A percentile compares a stretch with the other conserved stretches of the same genome.
Conservation (phyloP, 2,329 filamentous ascomycete species). For the Paramyrothecium roridum region DNA sequence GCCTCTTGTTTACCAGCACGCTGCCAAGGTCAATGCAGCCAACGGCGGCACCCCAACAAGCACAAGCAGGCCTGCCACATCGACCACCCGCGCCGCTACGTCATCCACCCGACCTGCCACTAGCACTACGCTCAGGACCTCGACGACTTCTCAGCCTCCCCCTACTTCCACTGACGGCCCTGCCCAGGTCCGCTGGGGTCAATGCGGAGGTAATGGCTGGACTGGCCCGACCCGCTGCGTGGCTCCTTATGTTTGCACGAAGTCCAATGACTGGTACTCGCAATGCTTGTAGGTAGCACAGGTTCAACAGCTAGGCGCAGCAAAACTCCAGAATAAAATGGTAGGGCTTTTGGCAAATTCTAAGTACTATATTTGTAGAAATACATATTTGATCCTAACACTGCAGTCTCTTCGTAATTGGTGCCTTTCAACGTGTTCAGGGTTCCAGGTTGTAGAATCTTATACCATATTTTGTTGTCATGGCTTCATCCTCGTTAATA, state of each 20-base stretch:
- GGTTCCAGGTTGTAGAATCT: too few relatives aligned
- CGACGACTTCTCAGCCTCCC: background rate
- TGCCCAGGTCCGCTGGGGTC: background rate
- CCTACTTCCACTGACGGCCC: background rate
- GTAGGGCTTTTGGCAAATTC: too few relatives aligned
- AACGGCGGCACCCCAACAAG: background rate
- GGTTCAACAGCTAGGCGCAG: too few relatives aligned
- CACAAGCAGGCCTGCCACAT: background rate
- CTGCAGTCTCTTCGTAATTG: too few relatives aligned
- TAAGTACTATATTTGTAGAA: too few relatives aligned
- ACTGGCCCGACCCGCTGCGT: background rate
- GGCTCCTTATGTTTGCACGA: background rate
- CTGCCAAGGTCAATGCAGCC: slow-evolving; percentile 30
- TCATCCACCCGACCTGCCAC: background rate
- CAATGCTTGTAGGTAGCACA: background rate
- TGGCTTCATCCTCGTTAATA: too few relatives aligned
- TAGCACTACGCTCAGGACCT: background rate
- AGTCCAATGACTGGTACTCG: background rate
- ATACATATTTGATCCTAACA: too few relatives aligned
- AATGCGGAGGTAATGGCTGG: background rate
- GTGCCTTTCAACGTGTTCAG: too few relatives aligned
- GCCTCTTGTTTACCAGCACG: slow-evolving; percentile 40
- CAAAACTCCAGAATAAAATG: too few relatives aligned
- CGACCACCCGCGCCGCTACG: background rate
- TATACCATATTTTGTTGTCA: too few relatives aligned